phyloP scores from a whole-genome alignment of 768 basidiomycete species.

The Mycena epipterygia region DNA sequence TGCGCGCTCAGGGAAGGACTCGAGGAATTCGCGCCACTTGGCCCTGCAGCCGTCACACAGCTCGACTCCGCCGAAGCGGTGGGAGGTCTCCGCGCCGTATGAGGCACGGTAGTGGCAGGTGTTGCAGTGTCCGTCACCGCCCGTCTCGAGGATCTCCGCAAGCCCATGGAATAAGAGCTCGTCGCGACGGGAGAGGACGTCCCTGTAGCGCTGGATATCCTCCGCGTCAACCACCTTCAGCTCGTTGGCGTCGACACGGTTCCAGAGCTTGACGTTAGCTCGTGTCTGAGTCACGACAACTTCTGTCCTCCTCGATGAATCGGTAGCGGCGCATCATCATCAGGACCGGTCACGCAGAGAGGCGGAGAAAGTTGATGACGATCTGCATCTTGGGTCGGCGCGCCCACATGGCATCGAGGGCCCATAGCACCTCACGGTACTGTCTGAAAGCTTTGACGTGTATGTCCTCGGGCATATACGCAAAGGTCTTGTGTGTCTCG shows the following conservation, averaged over 20 bases:
- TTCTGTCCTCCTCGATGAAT: no score
- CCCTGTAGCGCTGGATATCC: not conserved
- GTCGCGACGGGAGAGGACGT: not conserved
- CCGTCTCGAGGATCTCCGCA: not conserved
- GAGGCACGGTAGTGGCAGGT: no score
- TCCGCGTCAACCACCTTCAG: not conserved
- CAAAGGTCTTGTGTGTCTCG: not conserved
- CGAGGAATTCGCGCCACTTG: no score
- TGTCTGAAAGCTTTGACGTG: not conserved
- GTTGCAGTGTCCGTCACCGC: no score
- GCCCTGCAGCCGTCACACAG: no score
- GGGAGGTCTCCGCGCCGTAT: no score
- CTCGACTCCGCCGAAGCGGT: no score
- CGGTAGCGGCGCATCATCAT: no score
- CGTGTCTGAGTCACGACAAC: not conserved
- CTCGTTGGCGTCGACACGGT: no score
- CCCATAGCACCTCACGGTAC: no score
- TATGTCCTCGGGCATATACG: constrained; percentile 3
- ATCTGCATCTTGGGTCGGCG: not conserved
- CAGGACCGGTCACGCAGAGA: not conserved
- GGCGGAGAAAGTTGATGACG: not conserved
- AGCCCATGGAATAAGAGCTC: not conserved
- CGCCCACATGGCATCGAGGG: not conserved
- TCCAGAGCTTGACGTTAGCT: not conserved
- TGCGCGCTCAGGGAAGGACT: no score